Evolutionary conservation across 305 asterid genomes (phyloP), one percentile per base, ranked within the genome.

Genomic region (Nicotiana rustica): DNA sequence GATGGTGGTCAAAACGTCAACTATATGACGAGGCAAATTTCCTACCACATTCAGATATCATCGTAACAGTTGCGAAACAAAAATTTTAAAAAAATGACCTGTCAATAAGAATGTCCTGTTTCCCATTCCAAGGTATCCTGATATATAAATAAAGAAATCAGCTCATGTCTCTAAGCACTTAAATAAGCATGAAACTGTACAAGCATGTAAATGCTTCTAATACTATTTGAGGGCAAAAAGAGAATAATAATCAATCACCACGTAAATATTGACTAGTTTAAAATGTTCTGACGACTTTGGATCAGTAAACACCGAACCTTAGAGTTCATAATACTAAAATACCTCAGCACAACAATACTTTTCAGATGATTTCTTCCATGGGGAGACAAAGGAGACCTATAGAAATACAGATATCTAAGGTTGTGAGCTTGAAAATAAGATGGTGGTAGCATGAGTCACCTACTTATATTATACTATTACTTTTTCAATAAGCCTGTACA

Each of bases 121-220:
- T 96, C 88, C 99, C 99, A 33, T 95, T 96, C 99, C 99, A 96
- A 18, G 99, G 99, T 88, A 96, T 96, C 99, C 99, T 96, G 91
- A 83, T 81, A 59, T 76, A 31, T 64, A 57, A 14, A 15, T 7
- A 57, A 57, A 81, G 78, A 25, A 14, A 76, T 86, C 79, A 86
- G 84, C 78, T 71, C 82, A 73, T n/a, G 64, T 60, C 66, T 52
- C 5, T 60, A 49, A 25, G 79, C 25, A 49, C 64, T 14, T 75
- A 14, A 25, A 75, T 21, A 57, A 52, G 4, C 59, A 52, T 52
- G 59, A 52, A 52, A 52, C n/a, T 5, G 0, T 52, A 14, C 5
- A 14, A 52, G n/a, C 59, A 52, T 52, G 59, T 13, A 52, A 52
- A 52, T 13, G 57, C 5, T 52, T 52, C 57, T 52, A 52, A 12